Evolutionary conservation across 2,329 filamentous ascomycete genomes (phyloP), one percentile per base, ranked within the genome.

Genomic region (Fusarium veterinarium): DNA sequence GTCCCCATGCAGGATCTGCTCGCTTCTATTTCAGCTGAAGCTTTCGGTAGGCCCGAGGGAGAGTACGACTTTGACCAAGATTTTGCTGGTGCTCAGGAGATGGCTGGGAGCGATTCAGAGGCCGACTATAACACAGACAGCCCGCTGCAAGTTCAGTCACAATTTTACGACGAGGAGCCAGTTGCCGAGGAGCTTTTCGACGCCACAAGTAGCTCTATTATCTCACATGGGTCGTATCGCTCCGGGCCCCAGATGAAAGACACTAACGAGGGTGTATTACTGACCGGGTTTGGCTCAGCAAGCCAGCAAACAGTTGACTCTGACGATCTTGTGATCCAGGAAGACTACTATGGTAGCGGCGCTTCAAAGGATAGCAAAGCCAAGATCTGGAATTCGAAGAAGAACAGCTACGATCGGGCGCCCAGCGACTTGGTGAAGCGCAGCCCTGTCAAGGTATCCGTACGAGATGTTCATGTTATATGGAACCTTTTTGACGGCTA

Each of bases 401-500:
- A 89, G 73, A 95, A 95, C 75, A 90, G 88, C 3, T 96, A 96
- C 75, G 91, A 92, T 60, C 85, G 87, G 45, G 87, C 89, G 2
- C 91, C 92, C 46, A 86, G 89, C 55, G 80, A 84, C 14, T 90
- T 91, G 69, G 84, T 91, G 13, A 86, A 87, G 42, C 86, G 86
- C 59, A 93, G 92, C 69, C 94, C 95, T 10, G 83, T 99, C 19
- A 91, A 91, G 71, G 86, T 98, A 6, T 90, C 91, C 9, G 88
- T 98, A 20, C 91, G 93, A 31, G 94, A 98, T 78, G 91, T 97
- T 10, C 94, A 98, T 79, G 85, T 98, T 57, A 98, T 98, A 67
- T 99, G 96, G 96, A 97, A 99, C 78, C 85, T 99, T 2, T 98
- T 96, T 81, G 96, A 99, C 84, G 96, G 96, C 3, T 99, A 97